These are phyloP conservation scores for Calocybe gambosa DNA, from an alignment of 1,284 basidiomycete genomes.

Conservation along the genomic window DNA sequence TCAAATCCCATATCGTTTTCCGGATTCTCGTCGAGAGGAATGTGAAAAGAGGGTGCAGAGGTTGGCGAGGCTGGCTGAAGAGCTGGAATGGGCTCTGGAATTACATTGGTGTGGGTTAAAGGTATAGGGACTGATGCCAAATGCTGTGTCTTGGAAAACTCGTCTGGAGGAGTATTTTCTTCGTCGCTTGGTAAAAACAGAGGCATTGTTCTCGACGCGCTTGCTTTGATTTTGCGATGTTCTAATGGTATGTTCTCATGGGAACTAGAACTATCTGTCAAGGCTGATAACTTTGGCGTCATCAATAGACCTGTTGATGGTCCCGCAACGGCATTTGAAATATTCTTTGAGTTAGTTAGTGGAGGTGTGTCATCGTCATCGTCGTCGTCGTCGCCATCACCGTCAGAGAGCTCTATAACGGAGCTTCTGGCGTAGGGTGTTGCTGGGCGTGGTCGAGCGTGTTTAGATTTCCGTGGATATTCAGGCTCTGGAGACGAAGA, in stretches of 20 bases:
- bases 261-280: constrained; percentile 9
- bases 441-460: not conserved
- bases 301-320: constrained; percentile 12
- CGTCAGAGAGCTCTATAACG: constrained; percentile 26
- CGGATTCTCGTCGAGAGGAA: constrained; percentile 2
- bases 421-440: constrained; percentile 5
- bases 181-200: constrained; percentile 25
- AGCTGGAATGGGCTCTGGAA: not conserved
- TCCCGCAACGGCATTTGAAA: constrained; percentile 9
- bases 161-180: constrained; percentile 20
- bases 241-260: constrained; percentile 12
- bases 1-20: constrained; percentile 1
- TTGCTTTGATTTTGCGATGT: constrained; percentile 10
- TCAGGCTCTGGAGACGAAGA: constrained; percentile 21
- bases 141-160: not conserved
- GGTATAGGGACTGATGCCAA: constrained; percentile 1
- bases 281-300: not conserved
- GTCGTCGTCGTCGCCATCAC: too few species aligned
- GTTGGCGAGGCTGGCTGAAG: not conserved
- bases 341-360: constrained; percentile 9
- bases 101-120: not conserved
- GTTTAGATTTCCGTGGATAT: not conserved
- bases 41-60: too few species aligned
- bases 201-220: constrained; percentile 8
- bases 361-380: constrained; percentile 17